A percentile compares a stretch with the other conserved stretches of the same genome.
phyloP scores from a whole-genome alignment of 1,139 yeast genomes.

The Saccharomycopsis hybrid region DNA sequence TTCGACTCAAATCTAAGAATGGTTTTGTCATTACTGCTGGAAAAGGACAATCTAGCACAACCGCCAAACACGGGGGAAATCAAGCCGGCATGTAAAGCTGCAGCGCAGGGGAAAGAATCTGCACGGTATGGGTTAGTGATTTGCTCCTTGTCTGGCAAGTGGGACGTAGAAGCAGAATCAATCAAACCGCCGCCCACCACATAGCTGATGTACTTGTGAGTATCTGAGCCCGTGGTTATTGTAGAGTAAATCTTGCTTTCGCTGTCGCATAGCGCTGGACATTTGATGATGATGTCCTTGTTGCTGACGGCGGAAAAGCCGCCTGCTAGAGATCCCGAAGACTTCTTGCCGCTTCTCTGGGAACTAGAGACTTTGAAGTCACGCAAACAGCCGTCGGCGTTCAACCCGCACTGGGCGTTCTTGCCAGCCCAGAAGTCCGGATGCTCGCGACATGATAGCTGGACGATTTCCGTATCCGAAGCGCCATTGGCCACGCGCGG shows the following conservation, averaged over 20 bases:
- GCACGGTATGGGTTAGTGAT: slow-evolving; percentile 64
- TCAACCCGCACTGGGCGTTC: slow-evolving; percentile 69
- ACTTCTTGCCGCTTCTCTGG: not conserved
- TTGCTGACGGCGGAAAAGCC: too few species aligned
- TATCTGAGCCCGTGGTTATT: slow-evolving; percentile 65
- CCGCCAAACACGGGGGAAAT: slow-evolving; percentile 76
- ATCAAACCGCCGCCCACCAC: slow-evolving; percentile 66
- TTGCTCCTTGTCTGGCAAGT: slow-evolving; percentile 23
- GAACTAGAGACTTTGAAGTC: not conserved
- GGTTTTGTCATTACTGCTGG: slow-evolving; percentile 39
- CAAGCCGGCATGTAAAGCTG: slow-evolving; percentile 83
- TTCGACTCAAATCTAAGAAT: slow-evolving; percentile 37
- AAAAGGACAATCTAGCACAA: slow-evolving; percentile 58
- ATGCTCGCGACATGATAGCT: slow-evolving; percentile 40
- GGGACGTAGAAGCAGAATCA: not conserved
- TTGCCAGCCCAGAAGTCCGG: slow-evolving; percentile 63
- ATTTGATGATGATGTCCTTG: slow-evolving; percentile 54
- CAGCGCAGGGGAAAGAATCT: slow-evolving; percentile 85
- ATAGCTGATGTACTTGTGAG: slow-evolving; percentile 64
- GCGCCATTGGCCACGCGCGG: slow-evolving; percentile 4
- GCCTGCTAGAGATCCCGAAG: slow-evolving; percentile 22
- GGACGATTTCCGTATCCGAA: slow-evolving; percentile 24
- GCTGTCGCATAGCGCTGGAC: slow-evolving; percentile 85
- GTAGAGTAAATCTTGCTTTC: slow-evolving; percentile 74
- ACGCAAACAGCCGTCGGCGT: slow-evolving; percentile 48